Base-by-base conservation (phyloP, 108 stramenopile species). In the Aurantiochytrium sp. region DNA sequence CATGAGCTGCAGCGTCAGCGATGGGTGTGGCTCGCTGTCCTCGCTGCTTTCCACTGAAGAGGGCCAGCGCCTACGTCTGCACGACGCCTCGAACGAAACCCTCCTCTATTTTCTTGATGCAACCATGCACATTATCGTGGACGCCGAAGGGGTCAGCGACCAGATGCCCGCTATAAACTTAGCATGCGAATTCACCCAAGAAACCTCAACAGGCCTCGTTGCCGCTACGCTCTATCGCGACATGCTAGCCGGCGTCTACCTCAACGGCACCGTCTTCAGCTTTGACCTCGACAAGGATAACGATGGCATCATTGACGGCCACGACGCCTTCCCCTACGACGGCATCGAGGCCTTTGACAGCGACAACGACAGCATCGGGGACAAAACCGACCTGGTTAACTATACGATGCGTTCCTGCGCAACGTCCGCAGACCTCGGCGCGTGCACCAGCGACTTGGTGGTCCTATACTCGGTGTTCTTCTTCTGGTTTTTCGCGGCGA, bases 261-360 rank as follows among this genome's bases (percentile, higher is more conserved):
- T 12, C 24, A 30, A 81, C 2, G 73, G 73, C 42, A 39, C 39
- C 42, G n/a, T 81, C 27, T 81, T 27, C 3, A 81, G n/a, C 45
- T 48, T 81, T 48, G 73, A 81, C 24, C n/a, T 81, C 3, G 73
- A 81, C 45, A 81, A 81, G 24, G 73, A 81, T 24, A 81, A 81
- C 30, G 73, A 81, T 24, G 19, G 12, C 6, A 48, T 81, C 45
- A 41, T 81, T 24, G 73, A 81, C 73, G 45, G 21, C 27, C 12
- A 39, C 12, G 73, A 81, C 73, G 45, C 12, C 19, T 81, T 81
- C 45, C 73, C 73, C n/a, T 48, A 81, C 19, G 73, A 81, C 45
- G 73, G 73, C n/a, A 17, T n/a, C 1, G 73, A 81, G 39, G 42
- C 39, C 27, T 81, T 81, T 81, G 73, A 81, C 39, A 30, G 19